Base-by-base conservation (phyloP, 805 yeast genomes). In the Priceomyces melissophilus region DNA sequence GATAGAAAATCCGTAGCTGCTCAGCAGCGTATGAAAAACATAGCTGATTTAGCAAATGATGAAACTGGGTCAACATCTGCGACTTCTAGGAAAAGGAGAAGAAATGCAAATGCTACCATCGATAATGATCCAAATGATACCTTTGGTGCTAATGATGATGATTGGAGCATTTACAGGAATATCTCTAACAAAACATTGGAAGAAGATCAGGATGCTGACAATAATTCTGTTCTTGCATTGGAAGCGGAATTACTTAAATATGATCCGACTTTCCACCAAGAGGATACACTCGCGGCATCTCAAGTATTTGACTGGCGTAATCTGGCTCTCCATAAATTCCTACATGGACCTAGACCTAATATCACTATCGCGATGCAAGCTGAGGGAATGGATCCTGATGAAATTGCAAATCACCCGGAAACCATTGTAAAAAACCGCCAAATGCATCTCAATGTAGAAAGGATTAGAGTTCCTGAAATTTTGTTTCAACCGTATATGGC, bases 141-240 rank as follows among this genome's bases (percentile, higher is more conserved):
- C 0, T 90, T 91, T 63, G 98, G 97, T 42, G 90, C 96, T 2
- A 82, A 88, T 54, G 98, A 91, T 57, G 96, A 86, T 41, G 99
- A 93, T 61, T 91, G 97, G 97, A 79, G 84, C 15, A 82, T 88
- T 12, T 91, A 91, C 58, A 76, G 93, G 52, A 93, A 87, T 55
- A 84, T 89, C 42, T 78, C 87, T 13, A 79, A 76, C 47, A 82
- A 73, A 12, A 83, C 82, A 17, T 87, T 89, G 49, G 89, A 84
- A 44, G 96, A 88, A 50, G 78, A 78, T 27, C 83, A 86, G 46
- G 96, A 84, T 43, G 87, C 80, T 40, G 90, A 84, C 45, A 79
- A 81, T 41, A 75, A 73, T 35, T 69, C 69, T 37, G 73, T 86
- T 23, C 58, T 77, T 16, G 74, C 71, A 14, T 51, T 93, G 28